These are phyloP conservation scores for Teratosphaeriaceae sp. DNA, from an alignment of 2,329 filamentous ascomycete genomes.

Conservation along the genomic window DNA sequence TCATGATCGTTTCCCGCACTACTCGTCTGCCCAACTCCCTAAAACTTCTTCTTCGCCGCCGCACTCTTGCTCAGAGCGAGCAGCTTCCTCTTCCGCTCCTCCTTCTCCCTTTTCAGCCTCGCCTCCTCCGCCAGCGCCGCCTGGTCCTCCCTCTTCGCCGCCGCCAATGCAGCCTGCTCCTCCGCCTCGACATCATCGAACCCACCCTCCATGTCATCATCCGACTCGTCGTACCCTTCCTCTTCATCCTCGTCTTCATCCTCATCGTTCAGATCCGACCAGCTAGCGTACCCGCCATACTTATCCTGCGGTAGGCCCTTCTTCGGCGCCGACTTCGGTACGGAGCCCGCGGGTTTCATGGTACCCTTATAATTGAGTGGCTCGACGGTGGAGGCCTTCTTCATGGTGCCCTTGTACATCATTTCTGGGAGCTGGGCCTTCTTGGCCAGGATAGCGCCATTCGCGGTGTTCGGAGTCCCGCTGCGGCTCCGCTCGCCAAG, in stretches of 20 bases:
- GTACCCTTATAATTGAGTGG: slow-evolving; percentile 39
- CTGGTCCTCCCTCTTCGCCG: slow-evolving; percentile 62
- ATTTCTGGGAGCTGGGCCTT: slow-evolving; percentile 27
- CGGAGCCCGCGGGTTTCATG: slow-evolving; percentile 35
- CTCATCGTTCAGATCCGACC: slow-evolving; percentile 33
- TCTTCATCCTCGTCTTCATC: slow-evolving; percentile 55
- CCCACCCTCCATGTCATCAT: slow-evolving; percentile 66
- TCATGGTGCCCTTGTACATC: slow-evolving; percentile 39
- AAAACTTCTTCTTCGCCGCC: slow-evolving; percentile 26
- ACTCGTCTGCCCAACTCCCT: not conserved
- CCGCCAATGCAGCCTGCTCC: slow-evolving; percentile 55
- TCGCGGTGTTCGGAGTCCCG: slow-evolving; percentile 20
- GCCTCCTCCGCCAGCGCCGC: slow-evolving; percentile 58
- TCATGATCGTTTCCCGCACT: not conserved
- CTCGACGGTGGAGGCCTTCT: slow-evolving; percentile 14
- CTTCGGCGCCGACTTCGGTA: slow-evolving; percentile 28
- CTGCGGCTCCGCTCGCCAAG: slow-evolving; percentile 20
- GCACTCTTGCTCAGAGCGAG: slow-evolving; percentile 28
- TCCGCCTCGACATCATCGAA: slow-evolving; percentile 67
- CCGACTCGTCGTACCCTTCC: slow-evolving; percentile 72
- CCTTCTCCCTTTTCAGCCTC: slow-evolving; percentile 56
- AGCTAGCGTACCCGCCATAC: slow-evolving; percentile 34
- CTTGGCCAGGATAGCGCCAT: slow-evolving; percentile 31
- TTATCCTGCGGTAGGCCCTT: slow-evolving; percentile 27
- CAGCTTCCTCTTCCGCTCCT: slow-evolving; percentile 41